Percentiles rank a stretch among this genome's conserved stretches.
These are phyloP conservation scores for Dillenia suffruticosa DNA, from an alignment of 164 flowering plant genomes.

Conservation along the genomic window DNA sequence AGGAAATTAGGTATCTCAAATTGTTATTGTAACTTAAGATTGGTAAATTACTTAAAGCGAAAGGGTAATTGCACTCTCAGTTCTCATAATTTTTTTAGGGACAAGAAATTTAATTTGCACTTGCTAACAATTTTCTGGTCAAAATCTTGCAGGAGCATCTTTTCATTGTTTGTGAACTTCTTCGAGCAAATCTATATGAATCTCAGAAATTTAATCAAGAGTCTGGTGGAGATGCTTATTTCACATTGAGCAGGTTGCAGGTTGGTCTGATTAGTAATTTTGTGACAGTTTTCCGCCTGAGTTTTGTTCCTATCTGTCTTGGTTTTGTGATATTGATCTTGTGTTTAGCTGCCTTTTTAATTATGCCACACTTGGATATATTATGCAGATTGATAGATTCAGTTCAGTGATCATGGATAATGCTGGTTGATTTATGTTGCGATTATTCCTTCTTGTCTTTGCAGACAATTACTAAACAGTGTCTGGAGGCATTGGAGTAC, in stretches of 20 bases:
- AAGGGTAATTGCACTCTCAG: too few relatives aligned
- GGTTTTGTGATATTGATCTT: constrained; percentile 2
- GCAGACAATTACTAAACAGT: constrained; percentile 76
- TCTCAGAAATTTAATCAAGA: constrained; percentile 85
- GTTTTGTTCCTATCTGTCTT: background rate
- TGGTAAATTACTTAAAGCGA: too few relatives aligned
- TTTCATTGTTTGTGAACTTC: constrained; percentile 88
- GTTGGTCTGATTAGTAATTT: constrained; percentile 26
- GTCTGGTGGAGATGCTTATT: constrained; percentile 74
- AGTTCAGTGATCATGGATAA: too few relatives aligned
- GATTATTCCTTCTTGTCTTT: constrained; percentile 1
- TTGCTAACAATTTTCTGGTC: background rate
- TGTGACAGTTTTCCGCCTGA: background rate
- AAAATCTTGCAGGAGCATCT: constrained; percentile 70
- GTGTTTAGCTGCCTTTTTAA: too few relatives aligned
- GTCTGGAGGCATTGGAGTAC: constrained; percentile 82
- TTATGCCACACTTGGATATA: too few relatives aligned
- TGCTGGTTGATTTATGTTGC: background rate
- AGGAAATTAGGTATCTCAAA: too few relatives aligned
- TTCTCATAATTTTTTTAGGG: too few relatives aligned
- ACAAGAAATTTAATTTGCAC: too few relatives aligned
- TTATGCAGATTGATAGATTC: too few relatives aligned
- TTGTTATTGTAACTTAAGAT: too few relatives aligned
- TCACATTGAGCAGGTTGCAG: constrained; percentile 76
- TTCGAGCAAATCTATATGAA: constrained; percentile 86